Percentiles rank a stretch among this genome's conserved stretches.
Evolutionary conservation across 108 stramenopile species (phyloP).

Genomic region (Nitzschia sp.): DNA sequence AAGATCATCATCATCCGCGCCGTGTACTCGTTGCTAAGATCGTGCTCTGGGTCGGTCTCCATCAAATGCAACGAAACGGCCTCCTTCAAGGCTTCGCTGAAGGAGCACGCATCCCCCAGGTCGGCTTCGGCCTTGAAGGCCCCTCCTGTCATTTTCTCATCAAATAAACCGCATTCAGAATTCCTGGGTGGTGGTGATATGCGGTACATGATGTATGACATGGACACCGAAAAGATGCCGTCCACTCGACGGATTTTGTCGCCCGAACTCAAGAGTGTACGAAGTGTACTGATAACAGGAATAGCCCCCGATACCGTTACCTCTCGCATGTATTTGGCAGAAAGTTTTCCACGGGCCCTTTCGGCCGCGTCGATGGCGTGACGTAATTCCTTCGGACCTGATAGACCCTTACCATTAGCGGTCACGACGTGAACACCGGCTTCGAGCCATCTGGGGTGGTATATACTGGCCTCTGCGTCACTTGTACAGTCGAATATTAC

Average conservation of each 20-base stretch:
- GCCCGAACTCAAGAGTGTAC: constrained; percentile 60
- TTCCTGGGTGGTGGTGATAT: constrained; percentile 75
- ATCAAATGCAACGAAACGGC: constrained; percentile 60
- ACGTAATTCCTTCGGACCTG: constrained; percentile 63
- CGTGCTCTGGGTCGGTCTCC: constrained; percentile 57
- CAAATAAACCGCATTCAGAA: constrained; percentile 41
- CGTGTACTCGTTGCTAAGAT: constrained; percentile 71
- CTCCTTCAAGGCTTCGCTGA: constrained; percentile 74
- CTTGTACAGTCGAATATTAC: constrained; percentile 76
- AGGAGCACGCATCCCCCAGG: constrained; percentile 43
- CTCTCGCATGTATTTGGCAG: constrained; percentile 74
- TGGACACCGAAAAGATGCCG: constrained; percentile 74
- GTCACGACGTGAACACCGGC: constrained; percentile 72
- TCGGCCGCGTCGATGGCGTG: constrained; percentile 60
- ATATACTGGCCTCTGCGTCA: constrained; percentile 46
- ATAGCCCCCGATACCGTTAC: constrained; percentile 84
- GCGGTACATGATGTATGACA: constrained; percentile 81
- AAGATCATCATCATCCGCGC: constrained; percentile 63
- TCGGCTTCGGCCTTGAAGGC: constrained; percentile 21
- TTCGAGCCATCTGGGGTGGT: constrained; percentile 66
- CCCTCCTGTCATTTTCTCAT: constrained; percentile 45
- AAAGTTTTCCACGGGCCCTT: constrained; percentile 39
- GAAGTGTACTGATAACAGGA: constrained; percentile 73
- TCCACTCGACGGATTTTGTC: constrained; percentile 76
- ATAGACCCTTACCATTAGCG: constrained; percentile 75